Evolutionary conservation across 345 rosid genomes (phyloP).

Genomic region (Cardamine occulta): DNA sequence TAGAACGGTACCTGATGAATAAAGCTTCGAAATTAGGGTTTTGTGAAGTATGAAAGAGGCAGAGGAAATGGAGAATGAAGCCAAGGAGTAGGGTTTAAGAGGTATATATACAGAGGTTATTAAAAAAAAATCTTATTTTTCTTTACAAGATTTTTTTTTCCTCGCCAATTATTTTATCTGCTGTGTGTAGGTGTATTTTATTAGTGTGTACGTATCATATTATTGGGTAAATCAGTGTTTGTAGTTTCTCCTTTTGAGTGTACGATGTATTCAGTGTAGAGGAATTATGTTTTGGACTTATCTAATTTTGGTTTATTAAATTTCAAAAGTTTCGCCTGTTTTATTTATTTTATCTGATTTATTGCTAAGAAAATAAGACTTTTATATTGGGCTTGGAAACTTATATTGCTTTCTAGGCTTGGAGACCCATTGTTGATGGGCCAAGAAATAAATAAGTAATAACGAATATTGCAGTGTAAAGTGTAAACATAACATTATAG

Average conservation of each 20-base stretch:
- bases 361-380: neutral
- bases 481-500: too few relatives aligned
- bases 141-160: neutral
- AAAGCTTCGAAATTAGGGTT: conserved; percentile 35
- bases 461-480: too few relatives aligned
- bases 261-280: conserved; percentile 14
- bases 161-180: neutral
- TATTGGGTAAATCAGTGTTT: neutral
- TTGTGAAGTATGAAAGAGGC: conserved; percentile 33
- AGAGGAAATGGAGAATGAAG: conserved; percentile 21
- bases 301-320: neutral
- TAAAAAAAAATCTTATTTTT: conserved; percentile 27
- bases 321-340: neutral
- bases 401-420: neutral
- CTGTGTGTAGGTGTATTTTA: neutral
- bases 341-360: neutral
- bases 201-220: conserved; percentile 2
- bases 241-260: neutral
- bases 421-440: neutral
- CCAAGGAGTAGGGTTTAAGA: conserved; percentile 41
- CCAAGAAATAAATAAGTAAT: too few relatives aligned
- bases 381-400: neutral
- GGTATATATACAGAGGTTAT: conserved; percentile 18
- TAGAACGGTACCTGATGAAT: conserved; percentile 11
- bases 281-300: conserved; percentile 10